These are phyloP conservation scores for Malassezia cuniculi DNA, from an alignment of 1,284 basidiomycete species.

Conservation along the genomic window DNA sequence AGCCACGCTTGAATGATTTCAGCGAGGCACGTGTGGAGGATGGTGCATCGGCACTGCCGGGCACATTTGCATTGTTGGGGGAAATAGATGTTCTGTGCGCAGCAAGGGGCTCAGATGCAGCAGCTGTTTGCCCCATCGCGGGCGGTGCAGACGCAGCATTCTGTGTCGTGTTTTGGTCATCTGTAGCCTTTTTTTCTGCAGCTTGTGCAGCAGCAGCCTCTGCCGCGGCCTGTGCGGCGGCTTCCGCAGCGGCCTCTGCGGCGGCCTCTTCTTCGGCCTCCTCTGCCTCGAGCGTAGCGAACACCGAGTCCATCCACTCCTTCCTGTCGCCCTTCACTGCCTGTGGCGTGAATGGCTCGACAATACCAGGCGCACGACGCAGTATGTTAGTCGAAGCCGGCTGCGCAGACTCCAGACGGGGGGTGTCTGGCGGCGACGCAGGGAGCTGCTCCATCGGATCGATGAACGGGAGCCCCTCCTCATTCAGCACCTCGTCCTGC, in stretches of 20 bases:
- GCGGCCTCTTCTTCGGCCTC: conserved; percentile 15
- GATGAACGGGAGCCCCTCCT: conserved; percentile 42
- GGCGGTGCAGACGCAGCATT: background rate
- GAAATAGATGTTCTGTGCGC: no score
- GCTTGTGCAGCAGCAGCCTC: conserved; percentile 20
- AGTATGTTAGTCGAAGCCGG: conserved; percentile 3
- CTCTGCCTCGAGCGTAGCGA: conserved; percentile 27
- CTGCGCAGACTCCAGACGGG: background rate
- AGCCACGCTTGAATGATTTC: conserved; percentile 6
- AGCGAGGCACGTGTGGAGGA: no score
- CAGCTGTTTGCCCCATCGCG: no score
- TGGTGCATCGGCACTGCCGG: no score
- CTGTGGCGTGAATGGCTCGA: background rate
- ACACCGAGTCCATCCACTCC: conserved; percentile 28
- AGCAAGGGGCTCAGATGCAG: no score
- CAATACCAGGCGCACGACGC: conserved; percentile 7
- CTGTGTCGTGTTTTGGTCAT: background rate
- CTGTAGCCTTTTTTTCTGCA: no score
- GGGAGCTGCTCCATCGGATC: conserved; percentile 30
- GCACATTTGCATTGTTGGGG: no score
- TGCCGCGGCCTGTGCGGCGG: conserved; percentile 28
- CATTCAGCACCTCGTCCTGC: conserved; percentile 31
- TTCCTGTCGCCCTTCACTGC: conserved; percentile 11
- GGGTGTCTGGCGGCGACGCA: conserved; percentile 12
- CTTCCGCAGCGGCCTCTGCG: conserved; percentile 20